Evolutionary conservation across 148 eudicot genomes (phyloP).

Genomic region (Chenopodium album): DNA sequence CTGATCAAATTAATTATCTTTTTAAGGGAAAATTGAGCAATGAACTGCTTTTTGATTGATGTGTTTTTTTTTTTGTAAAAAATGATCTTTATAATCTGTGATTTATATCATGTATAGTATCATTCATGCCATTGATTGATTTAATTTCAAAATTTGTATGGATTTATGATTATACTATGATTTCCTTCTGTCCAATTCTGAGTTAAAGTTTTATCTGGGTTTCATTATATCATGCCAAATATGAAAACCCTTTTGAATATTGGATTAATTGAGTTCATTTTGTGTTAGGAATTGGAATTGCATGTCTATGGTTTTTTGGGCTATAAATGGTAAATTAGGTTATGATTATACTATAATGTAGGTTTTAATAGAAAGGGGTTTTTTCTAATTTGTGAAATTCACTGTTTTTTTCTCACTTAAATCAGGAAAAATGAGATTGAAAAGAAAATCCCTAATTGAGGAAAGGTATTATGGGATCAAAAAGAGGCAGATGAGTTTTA

Average conservation of each 20-base stretch:
- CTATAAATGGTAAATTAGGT: not conserved
- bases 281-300: not conserved
- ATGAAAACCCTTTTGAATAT: not conserved
- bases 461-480: constrained; percentile 31
- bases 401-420: not conserved
- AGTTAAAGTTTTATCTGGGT: not conserved
- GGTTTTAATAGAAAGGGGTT: not conserved
- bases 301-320: not conserved
- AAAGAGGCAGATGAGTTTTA: constrained; percentile 21
- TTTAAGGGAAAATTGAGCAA: too few species aligned
- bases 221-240: not conserved
- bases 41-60: not conserved
- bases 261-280: not conserved
- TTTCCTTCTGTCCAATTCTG: not conserved
- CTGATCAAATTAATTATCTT: not conserved
- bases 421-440: constrained; percentile 12
- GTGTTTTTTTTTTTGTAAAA: not conserved
- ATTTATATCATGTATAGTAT: not conserved
- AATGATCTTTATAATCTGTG: too few species aligned
- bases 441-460: constrained; percentile 23
- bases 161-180: not conserved
- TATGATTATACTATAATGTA: not conserved
- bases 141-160: not conserved
- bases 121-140: not conserved
- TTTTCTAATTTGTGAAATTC: not conserved